Base-by-base conservation (phyloP, 345 rosid species). In the Zanthoxylum bungeanum region DNA sequence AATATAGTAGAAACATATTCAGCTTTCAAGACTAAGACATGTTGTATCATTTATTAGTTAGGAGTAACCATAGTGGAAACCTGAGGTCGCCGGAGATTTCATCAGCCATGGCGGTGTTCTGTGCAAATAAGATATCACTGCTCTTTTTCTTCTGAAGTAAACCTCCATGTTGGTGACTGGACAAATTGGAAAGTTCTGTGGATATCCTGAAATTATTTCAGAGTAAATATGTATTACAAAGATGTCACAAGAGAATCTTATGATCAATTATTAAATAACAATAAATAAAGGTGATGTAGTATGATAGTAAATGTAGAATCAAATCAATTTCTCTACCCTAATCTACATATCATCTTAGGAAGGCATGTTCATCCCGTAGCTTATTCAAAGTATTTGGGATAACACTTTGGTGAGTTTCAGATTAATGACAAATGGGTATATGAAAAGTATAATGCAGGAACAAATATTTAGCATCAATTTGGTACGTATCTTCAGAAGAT, bases 171-270 rank as follows among this genome's bases (percentile, higher is more conserved):
- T 80, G 89, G 42, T 81, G 90, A 69, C 42, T 62, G 2, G 84
- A 76, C 60, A 64, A 64, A 78, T 73, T 82, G 27, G 77, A 70
- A 42, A 81, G 70, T 75, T 89, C 94, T 14, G 82, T 77, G 30
- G 94, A 84, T 46, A 85, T 73, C 85, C 94, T 89, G 83, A 75
- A 81, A 60, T 74, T 34, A 2, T 51, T 33, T 46, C 27, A 21
- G 19, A 30, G 22, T 16, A 52, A 58, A 64, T 24, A 62, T 9
- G 27, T 34, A 17, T 34, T 59, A 27, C 10, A 68, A 33, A n/a
- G 4, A 55, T 7, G 21, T 39, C 25, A 16, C 34, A 5, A 0
- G 56, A 68, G 28, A 25, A 17, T 12, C 22, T 24, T 25, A 37
- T 53, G 37, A 53, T 53, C 19, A 68, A 21, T 33, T 55, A 28